Evolutionary conservation across 2,329 filamentous ascomycete species (phyloP).

Genomic region (Aspergillus spinulosporus): DNA sequence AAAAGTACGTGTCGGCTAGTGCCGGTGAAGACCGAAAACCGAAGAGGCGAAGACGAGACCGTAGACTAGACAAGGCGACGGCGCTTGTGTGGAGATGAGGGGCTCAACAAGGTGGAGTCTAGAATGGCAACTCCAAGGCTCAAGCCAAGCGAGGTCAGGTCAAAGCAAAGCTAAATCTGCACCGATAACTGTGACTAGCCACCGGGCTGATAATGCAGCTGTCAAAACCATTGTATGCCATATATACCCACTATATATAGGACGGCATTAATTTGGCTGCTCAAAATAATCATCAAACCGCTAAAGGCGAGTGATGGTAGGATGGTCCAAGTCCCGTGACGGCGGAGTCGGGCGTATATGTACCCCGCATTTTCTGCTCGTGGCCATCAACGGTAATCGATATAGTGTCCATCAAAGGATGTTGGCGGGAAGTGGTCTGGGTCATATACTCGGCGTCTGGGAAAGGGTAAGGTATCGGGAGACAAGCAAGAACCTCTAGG

Average conservation of each 20-base stretch:
- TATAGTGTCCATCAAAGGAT: neutral
- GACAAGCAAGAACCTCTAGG: neutral
- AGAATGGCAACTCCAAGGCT: neutral
- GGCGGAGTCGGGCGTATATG: neutral
- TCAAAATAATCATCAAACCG: neutral
- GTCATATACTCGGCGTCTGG: neutral
- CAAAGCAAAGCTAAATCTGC: no score
- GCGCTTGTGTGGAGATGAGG: neutral
- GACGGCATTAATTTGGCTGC: no score
- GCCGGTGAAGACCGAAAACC: neutral
- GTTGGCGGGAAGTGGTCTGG: neutral
- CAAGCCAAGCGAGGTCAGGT: neutral
- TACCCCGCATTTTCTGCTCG: slow-evolving; percentile 5
- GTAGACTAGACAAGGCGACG: neutral
- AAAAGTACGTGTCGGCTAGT: neutral
- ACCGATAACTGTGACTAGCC: no score
- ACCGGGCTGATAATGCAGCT: no score
- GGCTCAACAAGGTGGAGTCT: neutral
- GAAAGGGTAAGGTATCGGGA: neutral
- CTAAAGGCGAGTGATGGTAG: neutral
- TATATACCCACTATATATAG: no score
- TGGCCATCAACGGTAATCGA: neutral
- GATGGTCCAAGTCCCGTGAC: neutral
- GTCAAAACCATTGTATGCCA: no score
- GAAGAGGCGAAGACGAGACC: neutral